Base-by-base conservation (phyloP, 2,329 filamentous ascomycete genomes). In the Beauveria australis region DNA sequence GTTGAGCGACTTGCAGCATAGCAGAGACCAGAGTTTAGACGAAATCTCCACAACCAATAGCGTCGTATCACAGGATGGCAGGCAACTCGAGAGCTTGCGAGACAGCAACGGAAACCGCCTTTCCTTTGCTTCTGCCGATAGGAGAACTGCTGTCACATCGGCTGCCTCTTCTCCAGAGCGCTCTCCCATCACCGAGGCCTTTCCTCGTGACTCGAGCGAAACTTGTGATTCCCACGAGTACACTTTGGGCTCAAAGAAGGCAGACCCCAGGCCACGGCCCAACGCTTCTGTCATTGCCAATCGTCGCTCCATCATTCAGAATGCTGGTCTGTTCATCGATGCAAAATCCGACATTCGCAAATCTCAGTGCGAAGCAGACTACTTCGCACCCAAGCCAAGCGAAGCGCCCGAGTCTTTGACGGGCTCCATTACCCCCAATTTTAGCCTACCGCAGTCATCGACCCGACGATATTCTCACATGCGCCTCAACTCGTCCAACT, bases 51-150 rank as follows among this genome's bases (percentile, higher is more conserved):
- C 78, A 0, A 81, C 81, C 18, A 83, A 81, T 63, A 85, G 82
- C 67, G 68, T 82, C 53, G 73, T 80, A 33, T 87, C 84, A 0
- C 79, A 83, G 16, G 84, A 87, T 61, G 83, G 81, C 18, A 77
- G 77, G 33, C 81, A 83, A 56, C 73, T 87, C 6, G 83, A 88
- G 16, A 81, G 70, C 57, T 71, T 87, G 26, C 76, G 83, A 30
- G 81, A 86, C 51, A 82, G 78, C 67, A 59, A 59, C n/a, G 75
- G 76, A 1, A 79, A 84, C 63, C 79, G 85, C 6, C 75, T 84
- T 5, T 87, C 85, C 0, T 81, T 78, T 63, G 76, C 85, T 44
- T 87, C 85, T 2, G 85, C 82, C 5, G 81, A 81, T 7, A 83
- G 86, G 67, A 77, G 81, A 61, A 87, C 85, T 3, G 73, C 83